These are phyloP conservation scores for Anastatica hierochuntica DNA, from an alignment of 345 rosid genomes.

Conservation along the genomic window DNA sequence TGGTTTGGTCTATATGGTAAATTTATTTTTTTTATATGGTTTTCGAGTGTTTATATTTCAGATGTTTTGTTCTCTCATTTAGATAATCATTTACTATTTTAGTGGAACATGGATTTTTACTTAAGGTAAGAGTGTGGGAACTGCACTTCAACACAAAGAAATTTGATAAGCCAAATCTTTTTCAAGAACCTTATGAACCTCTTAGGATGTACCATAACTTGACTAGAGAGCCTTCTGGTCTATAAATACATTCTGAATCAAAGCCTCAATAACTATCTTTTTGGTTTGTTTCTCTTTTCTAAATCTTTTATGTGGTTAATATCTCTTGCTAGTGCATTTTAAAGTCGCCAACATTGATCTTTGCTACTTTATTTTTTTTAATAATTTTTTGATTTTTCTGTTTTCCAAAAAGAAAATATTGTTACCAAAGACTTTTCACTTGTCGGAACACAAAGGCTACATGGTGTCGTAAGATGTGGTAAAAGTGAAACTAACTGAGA, in stretches of 20 bases:
- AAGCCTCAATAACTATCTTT: slow-evolving; percentile 58
- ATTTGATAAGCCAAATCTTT: slow-evolving; percentile 55
- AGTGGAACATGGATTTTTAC: slow-evolving; percentile 49
- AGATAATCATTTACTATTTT: not conserved
- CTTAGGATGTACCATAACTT: slow-evolving; percentile 78
- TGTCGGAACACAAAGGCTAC: slow-evolving; percentile 48
- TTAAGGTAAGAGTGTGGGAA: slow-evolving; percentile 60
- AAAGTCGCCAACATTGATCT: slow-evolving; percentile 16
- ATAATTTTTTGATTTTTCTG: not conserved
- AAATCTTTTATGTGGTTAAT: not conserved
- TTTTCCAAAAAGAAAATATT: no score
- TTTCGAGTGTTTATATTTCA: not conserved
- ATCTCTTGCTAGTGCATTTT: slow-evolving; percentile 71
- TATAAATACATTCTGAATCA: slow-evolving; percentile 72
- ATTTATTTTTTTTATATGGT: not conserved
- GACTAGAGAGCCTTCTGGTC: slow-evolving; percentile 84
- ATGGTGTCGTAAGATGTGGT: slow-evolving; percentile 85
- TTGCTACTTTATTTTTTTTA: not conserved
- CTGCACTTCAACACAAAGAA: slow-evolving; percentile 74
- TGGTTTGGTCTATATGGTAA: slow-evolving; percentile 75
- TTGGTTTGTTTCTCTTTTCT: slow-evolving; percentile 30
- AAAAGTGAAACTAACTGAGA: slow-evolving; percentile 64
- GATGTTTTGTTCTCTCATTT: not conserved
- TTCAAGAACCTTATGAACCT: slow-evolving; percentile 76
- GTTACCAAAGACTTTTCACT: not conserved